Base-by-base conservation (phyloP, 176 grass and related monocot genomes). In the Stipa capillata region DNA sequence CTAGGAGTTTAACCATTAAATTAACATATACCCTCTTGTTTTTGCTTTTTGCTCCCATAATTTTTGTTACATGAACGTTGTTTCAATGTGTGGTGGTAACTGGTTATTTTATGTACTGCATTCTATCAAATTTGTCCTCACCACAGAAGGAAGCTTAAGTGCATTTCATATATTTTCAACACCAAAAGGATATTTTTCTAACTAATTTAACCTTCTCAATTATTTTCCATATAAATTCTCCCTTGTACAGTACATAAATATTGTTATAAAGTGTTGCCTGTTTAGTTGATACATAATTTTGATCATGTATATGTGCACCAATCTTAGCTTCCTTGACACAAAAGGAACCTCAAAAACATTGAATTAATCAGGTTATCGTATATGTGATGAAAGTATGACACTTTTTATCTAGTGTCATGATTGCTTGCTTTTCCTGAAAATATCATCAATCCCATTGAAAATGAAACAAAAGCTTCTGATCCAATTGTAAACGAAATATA, bases 351-450 rank as follows among this genome's bases (percentile, higher is more conserved):
- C 14, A 0, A 47, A 31, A 40, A 80, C 44, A 69, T 77, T 81
- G 77, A 76, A 81, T 63, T 77, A 65, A 71, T 76, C 23, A 71
- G 36, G 63, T 77, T 71, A 85, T 81, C 71, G 70, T 85, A 31
- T 89, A 71, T 62, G 84, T 63, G 82, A 89, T 89, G 82, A 81
- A 85, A 82, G 72, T 82, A 31, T 71, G 62, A 1, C 62, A 63
- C 82, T 82, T 89, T 85, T 81, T 85, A 89, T 89, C 78, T 77
- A 72, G 29, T 89, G 31, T 31, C 64, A 89, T 89, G 82, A 89
- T 89, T 82, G 31, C 55, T 70, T 21, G 7, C 77, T 77, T 85
- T 85, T 17, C 72, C 54, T 64, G 54, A 52, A 85, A 81, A 89
- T 70, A 41, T 65, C 72, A 61, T 35, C 49, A 1, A 69, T 44